A percentile compares a stretch with the other conserved stretches of the same genome.
Evolutionary conservation across 306 rosid species (phyloP).

Genomic region (Erythrophleum fordii): DNA sequence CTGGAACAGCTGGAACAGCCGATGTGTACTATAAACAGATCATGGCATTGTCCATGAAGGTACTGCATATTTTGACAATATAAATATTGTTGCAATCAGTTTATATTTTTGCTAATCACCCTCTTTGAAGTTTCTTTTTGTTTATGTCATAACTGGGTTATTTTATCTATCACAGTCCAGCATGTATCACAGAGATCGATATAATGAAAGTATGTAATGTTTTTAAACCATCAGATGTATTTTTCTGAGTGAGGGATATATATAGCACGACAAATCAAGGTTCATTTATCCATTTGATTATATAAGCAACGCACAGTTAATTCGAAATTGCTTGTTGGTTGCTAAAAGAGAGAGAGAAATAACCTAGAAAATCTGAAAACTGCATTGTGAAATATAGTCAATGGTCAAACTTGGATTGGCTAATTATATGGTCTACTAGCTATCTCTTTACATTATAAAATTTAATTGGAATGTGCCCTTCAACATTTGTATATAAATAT

Average conservation of each 20-base stretch:
- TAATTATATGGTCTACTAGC: conserved; percentile 4
- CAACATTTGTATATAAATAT: not conserved
- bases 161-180: not conserved
- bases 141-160: not conserved
- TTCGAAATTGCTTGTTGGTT: not conserved
- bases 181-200: not conserved
- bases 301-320: not conserved
- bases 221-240: not conserved
- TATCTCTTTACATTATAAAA: not conserved
- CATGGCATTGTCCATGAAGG: conserved; percentile 93
- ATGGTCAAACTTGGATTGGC: conserved; percentile 18
- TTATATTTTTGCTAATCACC: conserved; percentile 3
- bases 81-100: conserved; percentile 22
- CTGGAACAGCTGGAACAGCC: conserved; percentile 95
- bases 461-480: not conserved
- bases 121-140: not conserved
- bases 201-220: not conserved
- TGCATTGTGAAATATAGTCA: conserved; percentile 12
- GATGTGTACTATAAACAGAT: conserved; percentile 98
- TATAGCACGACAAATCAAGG: not conserved
- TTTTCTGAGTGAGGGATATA: not conserved
- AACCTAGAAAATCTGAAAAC: conserved; percentile 6
- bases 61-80: conserved; percentile 28
- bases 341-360: conserved; percentile 21
- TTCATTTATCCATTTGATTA: not conserved